Conservation (phyloP, 352 stramenopile species). For the Phytophthora pinifolia region DNA sequence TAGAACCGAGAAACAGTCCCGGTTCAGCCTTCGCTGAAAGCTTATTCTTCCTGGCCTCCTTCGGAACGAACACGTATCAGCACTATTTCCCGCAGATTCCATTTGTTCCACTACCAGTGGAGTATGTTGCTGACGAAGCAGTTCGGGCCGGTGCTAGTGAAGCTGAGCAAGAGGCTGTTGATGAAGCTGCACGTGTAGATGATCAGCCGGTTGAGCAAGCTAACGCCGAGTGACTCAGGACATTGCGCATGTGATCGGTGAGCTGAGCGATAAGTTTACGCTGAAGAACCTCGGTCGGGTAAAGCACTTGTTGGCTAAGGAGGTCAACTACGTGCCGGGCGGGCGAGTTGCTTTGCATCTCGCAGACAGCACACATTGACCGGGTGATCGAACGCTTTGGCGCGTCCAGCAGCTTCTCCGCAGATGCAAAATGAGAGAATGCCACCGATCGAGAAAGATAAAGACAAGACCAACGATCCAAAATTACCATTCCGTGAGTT, state of each 20-base stretch:
- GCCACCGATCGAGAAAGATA: slow-evolving; percentile 3
- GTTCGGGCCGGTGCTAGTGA: slow-evolving; percentile 1
- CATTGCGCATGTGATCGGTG: not conserved
- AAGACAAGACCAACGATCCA: not conserved
- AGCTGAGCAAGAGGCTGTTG: not conserved
- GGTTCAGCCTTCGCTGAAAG: slow-evolving; percentile 6
- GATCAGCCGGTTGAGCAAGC: not conserved
- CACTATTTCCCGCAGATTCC: slow-evolving; percentile 10
- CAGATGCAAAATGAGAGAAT: slow-evolving; percentile 2
- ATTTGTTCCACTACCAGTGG: slow-evolving; percentile 9
- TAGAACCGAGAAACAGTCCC: slow-evolving; percentile 4
- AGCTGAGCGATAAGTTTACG: not conserved
- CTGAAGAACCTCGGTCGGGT: slow-evolving; percentile 5
- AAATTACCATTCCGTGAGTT: slow-evolving; percentile 4
- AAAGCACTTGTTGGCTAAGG: slow-evolving; percentile 1
- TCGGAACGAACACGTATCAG: slow-evolving; percentile 7
- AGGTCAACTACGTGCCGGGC: not conserved
- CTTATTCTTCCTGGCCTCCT: slow-evolving; percentile 7
- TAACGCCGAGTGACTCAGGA: not conserved
- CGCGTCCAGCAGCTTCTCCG: not conserved
- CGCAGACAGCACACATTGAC: slow-evolving; percentile 1
- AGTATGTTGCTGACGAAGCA: slow-evolving; percentile 5
- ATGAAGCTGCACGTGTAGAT: not conserved
- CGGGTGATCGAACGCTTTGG: not conserved
- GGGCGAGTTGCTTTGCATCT: slow-evolving; percentile 1